A percentile compares a stretch with the other conserved stretches of the same genome.
phyloP scores from a whole-genome alignment of 2,329 filamentous ascomycete genomes.

The Rutstroemia sp. region DNA sequence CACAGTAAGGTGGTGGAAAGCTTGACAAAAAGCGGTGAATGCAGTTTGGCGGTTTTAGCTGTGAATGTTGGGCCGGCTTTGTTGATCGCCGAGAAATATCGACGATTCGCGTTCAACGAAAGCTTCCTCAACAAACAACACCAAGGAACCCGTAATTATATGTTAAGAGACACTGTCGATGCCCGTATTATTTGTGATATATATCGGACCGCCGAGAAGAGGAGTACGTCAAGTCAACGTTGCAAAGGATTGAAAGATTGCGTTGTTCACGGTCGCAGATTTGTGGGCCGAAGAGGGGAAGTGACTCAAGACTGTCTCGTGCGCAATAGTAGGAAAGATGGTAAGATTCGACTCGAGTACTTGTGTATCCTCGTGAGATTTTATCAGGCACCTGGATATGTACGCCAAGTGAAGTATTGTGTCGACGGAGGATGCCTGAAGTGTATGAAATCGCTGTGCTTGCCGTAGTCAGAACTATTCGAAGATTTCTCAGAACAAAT shows the following conservation, averaged over 20 bases:
- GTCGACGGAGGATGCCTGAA: background rate
- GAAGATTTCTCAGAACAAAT: slow-evolving; percentile 26
- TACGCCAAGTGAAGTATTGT: background rate
- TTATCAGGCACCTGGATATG: background rate
- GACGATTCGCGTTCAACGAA: slow-evolving; percentile 8
- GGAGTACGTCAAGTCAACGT: background rate
- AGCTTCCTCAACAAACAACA: background rate
- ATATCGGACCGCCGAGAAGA: background rate
- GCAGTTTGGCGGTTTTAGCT: slow-evolving; percentile 51
- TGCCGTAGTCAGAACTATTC: slow-evolving; percentile 29
- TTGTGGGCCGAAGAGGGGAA: background rate
- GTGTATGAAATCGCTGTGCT: slow-evolving; percentile 7
- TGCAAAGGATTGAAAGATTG: background rate
- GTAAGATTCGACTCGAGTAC: slow-evolving; percentile 1
- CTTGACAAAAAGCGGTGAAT: slow-evolving; percentile 64
- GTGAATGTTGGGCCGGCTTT: slow-evolving; percentile 1
- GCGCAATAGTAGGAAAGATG: background rate
- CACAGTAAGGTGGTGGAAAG: slow-evolving; percentile 40
- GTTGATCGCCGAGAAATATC: slow-evolving; percentile 13
- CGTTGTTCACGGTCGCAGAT: slow-evolving; percentile 3
- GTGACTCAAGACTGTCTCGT: no score
- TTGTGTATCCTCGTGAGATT: no score
- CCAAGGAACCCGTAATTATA: background rate
- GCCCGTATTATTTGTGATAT: background rate
- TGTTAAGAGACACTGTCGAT: no score